Conservation (phyloP, 768 basidiomycete species). For the Calocybe cyanea region DNA sequence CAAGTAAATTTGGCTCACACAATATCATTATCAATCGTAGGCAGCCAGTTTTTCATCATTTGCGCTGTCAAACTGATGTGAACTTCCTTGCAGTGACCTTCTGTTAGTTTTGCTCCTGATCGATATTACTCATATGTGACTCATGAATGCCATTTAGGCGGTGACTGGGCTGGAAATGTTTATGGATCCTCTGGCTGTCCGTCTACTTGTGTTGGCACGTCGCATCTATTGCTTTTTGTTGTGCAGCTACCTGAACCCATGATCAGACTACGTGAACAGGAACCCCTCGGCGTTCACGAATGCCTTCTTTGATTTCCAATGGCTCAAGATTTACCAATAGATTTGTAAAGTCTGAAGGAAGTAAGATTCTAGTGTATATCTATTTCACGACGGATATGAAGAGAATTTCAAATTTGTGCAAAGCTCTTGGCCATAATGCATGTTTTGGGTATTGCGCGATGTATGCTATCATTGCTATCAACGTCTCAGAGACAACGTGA, state of each 20-base stretch:
- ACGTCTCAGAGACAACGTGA: too few relatives aligned
- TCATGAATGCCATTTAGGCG: constrained; percentile 31
- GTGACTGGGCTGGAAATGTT: constrained; percentile 52
- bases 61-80: neutral
- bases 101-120: constrained; percentile 36
- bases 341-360: neutral
- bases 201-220: constrained; percentile 48
- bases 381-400: too few relatives aligned
- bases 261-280: constrained; percentile 56
- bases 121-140: neutral
- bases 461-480: too few relatives aligned
- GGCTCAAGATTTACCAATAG: constrained; percentile 40
- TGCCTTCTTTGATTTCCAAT: constrained; percentile 71
- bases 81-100: constrained; percentile 42
- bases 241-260: neutral
- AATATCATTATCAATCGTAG: constrained; percentile 63
- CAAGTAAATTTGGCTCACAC: constrained; percentile 48
- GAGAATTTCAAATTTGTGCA: too few relatives aligned
- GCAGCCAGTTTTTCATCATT: constrained; percentile 13
- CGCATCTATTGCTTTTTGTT: neutral
- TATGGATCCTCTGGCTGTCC: constrained; percentile 51
- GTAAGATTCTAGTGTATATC: too few relatives aligned
- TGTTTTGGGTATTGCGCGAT: too few relatives aligned
- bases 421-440: too few relatives aligned
- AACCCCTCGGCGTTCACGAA: constrained; percentile 64